Evolutionary conservation across 169 alveolate genomes (phyloP), one percentile per base, ranked within the genome.

Genomic region (Plasmodium ovale): DNA sequence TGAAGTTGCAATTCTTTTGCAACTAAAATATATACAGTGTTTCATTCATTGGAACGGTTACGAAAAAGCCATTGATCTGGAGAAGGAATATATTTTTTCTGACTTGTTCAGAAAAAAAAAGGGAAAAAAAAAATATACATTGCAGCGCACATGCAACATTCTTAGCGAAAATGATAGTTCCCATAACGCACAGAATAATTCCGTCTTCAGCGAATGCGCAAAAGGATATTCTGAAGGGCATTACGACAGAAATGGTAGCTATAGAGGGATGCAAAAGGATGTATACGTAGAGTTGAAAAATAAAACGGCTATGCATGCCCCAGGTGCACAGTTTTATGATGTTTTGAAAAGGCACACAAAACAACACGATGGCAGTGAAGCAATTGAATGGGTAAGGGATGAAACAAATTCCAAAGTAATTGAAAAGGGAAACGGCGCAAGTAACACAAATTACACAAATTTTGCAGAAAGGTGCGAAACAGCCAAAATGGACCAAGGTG

Each of bases 1-100:
- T 42, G 89, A 79, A 79, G 70, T 79, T 64, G 89, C 79, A 49
- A 62, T 79, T 65, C 67, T 79, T 79, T 58, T 79, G 37, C 89
- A 79, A 49, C 37, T 79, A 64, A 79, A 79, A 79, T 79, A 64
- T 47, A 79, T 79, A 12, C 79, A 79, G n/a, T 64, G 47, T 68
- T 79, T 79, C 56, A 79, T 79, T 25, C 68, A 58, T 33, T 64
- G 51, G 16, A 68, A 79, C 25, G 89, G 65, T 53, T 73, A 73
- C 59, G 72, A 59, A 73, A 73, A 53, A 58, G 72, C 88, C 12
- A 73, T 73, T 73, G 67, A 73, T 59, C 59, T 73, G 62, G 51
- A 35, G 21, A 51, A 35, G 19, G 42, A n/a, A 14, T 49, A 39
- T 35, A 56, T 54, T 16, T 4, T 21, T 72, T 25, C 58, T 72